These are phyloP conservation scores for Lachancea fermentati DNA, from an alignment of 805 yeast species.

Conservation along the genomic window DNA sequence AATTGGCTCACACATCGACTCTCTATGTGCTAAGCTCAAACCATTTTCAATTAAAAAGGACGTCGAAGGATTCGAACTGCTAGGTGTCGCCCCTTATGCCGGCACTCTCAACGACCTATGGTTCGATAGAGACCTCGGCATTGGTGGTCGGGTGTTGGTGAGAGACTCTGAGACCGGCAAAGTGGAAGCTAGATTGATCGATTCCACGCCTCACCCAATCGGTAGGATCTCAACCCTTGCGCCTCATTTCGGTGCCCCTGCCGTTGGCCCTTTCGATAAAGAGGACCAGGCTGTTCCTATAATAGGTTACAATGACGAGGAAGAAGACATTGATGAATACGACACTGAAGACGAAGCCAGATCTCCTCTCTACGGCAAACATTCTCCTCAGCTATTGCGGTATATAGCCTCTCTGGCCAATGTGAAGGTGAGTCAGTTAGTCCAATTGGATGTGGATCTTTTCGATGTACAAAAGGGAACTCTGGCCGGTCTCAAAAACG, in stretches of 20 bases:
- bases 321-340: constrained; percentile 34
- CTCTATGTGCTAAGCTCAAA: constrained; percentile 62
- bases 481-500: constrained; percentile 71
- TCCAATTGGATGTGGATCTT: constrained; percentile 70
- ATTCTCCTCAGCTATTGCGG: constrained; percentile 61
- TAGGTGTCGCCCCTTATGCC: constrained; percentile 82
- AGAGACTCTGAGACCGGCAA: constrained; percentile 33
- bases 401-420: constrained; percentile 59
- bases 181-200: constrained; percentile 42
- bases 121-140: constrained; percentile 83
- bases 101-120: constrained; percentile 62
- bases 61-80: constrained; percentile 67
- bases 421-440: constrained; percentile 53
- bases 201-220: constrained; percentile 61
- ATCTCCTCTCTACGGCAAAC: constrained; percentile 65
- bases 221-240: constrained; percentile 83
- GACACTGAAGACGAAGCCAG: constrained; percentile 55
- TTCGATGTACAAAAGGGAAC: constrained; percentile 78
- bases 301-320: constrained; percentile 46
- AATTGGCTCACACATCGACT: constrained; percentile 72
- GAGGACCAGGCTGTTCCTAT: constrained; percentile 80
- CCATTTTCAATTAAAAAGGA: constrained; percentile 58
- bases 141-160: constrained; percentile 72
- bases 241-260: constrained; percentile 75
- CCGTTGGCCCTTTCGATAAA: constrained; percentile 64